Evolutionary conservation across 176 grass and related monocot genomes (phyloP), one percentile per base, ranked within the genome.

Genomic region (Zea luxurians): DNA sequence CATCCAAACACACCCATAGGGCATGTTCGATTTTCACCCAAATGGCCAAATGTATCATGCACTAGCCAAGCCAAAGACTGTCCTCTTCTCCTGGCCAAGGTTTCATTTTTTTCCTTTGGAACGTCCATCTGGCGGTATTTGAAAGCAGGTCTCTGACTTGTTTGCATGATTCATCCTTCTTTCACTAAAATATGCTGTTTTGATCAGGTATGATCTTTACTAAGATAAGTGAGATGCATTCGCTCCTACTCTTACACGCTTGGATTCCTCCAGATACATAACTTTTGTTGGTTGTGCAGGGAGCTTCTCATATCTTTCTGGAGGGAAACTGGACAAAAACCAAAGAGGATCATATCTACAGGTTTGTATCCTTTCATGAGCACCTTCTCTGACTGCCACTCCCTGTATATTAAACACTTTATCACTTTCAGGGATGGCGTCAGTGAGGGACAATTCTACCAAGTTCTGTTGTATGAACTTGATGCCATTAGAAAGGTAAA

Each of bases 331-430:
- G 84, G 84, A 78, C 88, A 97, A 74, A 97, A 97, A 81, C 94
- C 94, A 16, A 89, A 93, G 76, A 80, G 94, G 61, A 97, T 97
- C 73, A 97, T 97, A 88, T 97, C 79, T 97, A 97, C 79, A 93
- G 93, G 93, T 93, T 75, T 15, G 36, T 77, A 64, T 88, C 48
- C 48, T 66, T 81, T 6, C 50, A 67, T 66, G 15, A 41, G 78
- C 66, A 82, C 71, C 7, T 67, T 76, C 72, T 12, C 4, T 44
- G 27, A 44, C 20, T 45, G 18, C 4, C 15, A 61, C 45, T 77
- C 21, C 7, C 7, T 58, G 8, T 49, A 9, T 83, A 47, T 66
- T 85, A 71, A 74, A 67, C 18, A 57, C 55, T 61, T 58, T 59
- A 3, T 21, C 46, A 53, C 46, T 76, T 91, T 65, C 79, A 90